A percentile compares a stretch with the other conserved stretches of the same genome.
Evolutionary conservation across 1,284 basidiomycete species (phyloP).

Genomic region (Cryptococcus amylolentus): DNA sequence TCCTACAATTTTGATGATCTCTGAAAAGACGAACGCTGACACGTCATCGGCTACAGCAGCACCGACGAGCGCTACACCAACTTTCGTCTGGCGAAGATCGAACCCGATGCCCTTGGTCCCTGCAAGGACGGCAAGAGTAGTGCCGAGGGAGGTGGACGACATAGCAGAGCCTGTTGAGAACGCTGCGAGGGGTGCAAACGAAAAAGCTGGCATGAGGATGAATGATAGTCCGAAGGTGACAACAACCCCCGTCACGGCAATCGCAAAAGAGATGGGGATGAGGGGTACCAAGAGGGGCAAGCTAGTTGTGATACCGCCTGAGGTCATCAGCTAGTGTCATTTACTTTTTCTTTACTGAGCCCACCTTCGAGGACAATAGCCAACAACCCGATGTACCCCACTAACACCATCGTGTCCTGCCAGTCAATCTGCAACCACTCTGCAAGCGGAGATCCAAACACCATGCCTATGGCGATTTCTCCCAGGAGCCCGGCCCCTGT

Average conservation of each 20-base stretch:
- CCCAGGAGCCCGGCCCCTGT: constrained; percentile 50
- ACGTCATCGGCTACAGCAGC: constrained; percentile 60
- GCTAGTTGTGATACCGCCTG: constrained; percentile 54
- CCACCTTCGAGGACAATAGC: constrained; percentile 57
- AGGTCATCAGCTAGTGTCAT: not conserved
- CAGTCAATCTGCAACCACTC: constrained; percentile 50
- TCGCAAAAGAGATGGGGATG: constrained; percentile 51
- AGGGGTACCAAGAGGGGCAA: constrained; percentile 49
- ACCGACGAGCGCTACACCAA: constrained; percentile 55
- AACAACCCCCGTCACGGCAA: constrained; percentile 54
- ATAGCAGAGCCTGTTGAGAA: constrained; percentile 58
- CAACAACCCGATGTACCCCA: constrained; percentile 58
- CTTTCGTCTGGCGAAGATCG: constrained; percentile 51
- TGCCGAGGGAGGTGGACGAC: constrained; percentile 57
- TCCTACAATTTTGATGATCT: constrained; percentile 52
- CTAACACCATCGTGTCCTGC: constrained; percentile 51
- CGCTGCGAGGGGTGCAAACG: constrained; percentile 50
- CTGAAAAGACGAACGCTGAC: constrained; percentile 56
- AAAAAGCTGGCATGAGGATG: constrained; percentile 50
- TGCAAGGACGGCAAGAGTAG: constrained; percentile 55
- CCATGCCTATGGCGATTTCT: constrained; percentile 54
- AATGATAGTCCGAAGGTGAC: constrained; percentile 53
- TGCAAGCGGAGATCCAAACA: constrained; percentile 54
- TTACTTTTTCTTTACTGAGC: not conserved
- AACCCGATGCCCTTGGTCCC: constrained; percentile 24